Evolutionary conservation across 1,139 yeast species (phyloP).

Genomic region (Pichia sp.): DNA sequence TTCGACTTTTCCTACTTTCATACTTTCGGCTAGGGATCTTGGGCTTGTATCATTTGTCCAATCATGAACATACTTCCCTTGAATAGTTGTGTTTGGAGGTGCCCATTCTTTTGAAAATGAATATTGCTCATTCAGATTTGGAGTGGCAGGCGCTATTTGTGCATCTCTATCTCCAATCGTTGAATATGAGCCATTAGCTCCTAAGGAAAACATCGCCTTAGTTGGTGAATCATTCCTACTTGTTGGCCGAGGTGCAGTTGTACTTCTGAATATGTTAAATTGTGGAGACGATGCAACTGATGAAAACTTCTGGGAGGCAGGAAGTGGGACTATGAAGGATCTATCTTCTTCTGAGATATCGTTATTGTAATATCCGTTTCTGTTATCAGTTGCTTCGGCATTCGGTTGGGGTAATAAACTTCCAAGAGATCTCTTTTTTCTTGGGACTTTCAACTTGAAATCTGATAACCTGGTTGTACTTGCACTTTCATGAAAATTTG

Average conservation of each 20-base stretch:
- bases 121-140: conserved; percentile 1
- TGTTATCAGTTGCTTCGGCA: neutral
- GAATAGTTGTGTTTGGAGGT: conserved; percentile 12
- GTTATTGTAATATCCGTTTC: neutral
- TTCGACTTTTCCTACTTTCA: conserved; percentile 15
- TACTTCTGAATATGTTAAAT: neutral
- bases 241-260: conserved; percentile 1
- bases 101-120: conserved; percentile 10
- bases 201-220: conserved; percentile 3
- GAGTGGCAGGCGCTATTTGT: neutral
- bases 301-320: neutral
- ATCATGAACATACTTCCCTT: conserved; percentile 16
- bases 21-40: conserved; percentile 14
- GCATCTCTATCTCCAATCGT: neutral
- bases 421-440: conserved; percentile 14
- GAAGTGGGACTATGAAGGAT: neutral
- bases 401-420: conserved; percentile 9
- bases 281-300: conserved; percentile 7
- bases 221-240: conserved; percentile 6
- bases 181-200: neutral
- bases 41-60: conserved; percentile 18
- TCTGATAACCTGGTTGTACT: conserved; percentile 8
- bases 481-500: conserved; percentile 1
- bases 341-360: neutral
- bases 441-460: conserved; percentile 3